Conservation (phyloP, 495 filamentous ascomycete species). For the Lasiosphaeria ovina region DNA sequence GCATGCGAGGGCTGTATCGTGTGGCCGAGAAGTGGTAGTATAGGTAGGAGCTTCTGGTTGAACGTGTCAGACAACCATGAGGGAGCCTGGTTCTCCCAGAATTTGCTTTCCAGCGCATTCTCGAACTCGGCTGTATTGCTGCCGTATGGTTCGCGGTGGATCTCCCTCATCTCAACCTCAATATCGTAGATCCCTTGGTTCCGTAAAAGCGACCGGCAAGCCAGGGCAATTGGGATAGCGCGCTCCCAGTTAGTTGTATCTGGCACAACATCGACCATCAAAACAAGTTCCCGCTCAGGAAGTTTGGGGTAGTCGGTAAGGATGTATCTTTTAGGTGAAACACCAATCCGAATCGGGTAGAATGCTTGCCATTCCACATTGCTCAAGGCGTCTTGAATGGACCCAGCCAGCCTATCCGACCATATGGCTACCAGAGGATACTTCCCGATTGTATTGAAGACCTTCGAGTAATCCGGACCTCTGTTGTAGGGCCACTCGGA, state of each 20-base stretch:
- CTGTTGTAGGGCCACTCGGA: no score
- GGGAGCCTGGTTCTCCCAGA: background rate
- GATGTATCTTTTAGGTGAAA: no score
- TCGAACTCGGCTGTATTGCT: background rate
- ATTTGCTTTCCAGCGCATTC: background rate
- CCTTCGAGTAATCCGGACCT: no score
- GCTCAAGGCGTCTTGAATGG: background rate
- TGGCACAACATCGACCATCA: conserved; percentile 1
- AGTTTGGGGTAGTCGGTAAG: no score
- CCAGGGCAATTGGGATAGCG: background rate
- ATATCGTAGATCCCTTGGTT: background rate
- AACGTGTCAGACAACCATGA: background rate
- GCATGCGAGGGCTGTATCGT: background rate
- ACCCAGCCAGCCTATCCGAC: background rate
- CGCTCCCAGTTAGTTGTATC: background rate
- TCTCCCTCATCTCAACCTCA: conserved; percentile 3
- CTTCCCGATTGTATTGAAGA: background rate
- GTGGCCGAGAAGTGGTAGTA: background rate
- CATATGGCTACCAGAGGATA: background rate
- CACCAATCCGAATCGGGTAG: conserved; percentile 2
- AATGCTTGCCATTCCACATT: background rate
- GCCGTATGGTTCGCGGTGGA: background rate
- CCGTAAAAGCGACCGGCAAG: conserved; percentile 3
- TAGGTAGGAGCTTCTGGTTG: background rate
- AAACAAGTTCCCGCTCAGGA: background rate